Conservation (phyloP, 176 grass and related monocot species). For the maize (Zea mays) region DNA sequence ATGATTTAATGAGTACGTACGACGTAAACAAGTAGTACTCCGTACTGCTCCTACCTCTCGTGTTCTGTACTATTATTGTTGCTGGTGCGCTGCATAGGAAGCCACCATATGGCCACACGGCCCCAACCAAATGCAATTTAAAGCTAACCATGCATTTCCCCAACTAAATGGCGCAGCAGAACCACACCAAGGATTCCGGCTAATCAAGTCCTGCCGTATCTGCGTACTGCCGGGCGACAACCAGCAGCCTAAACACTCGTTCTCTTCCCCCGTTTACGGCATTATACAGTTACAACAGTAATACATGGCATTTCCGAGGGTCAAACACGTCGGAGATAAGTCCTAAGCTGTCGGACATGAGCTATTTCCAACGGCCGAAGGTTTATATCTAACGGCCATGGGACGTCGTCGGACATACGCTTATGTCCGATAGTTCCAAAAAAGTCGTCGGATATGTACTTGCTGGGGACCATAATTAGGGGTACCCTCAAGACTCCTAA, state of each 20-base stretch:
- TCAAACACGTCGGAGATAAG: too few species aligned
- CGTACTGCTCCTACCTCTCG: not conserved
- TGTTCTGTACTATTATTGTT: not conserved
- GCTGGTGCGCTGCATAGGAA: not conserved
- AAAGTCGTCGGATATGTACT: too few species aligned
- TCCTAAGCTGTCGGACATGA: too few species aligned
- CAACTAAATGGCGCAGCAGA: not conserved
- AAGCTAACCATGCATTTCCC: not conserved
- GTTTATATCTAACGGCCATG: too few species aligned
- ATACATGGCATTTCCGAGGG: too few species aligned
- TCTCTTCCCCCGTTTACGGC: not conserved
- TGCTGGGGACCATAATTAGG: too few species aligned
- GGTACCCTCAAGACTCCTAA: too few species aligned
- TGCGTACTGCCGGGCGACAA: not conserved
- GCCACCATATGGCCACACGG: not conserved
- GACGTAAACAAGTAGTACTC: not conserved
- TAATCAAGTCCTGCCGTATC: conserved; percentile 17
- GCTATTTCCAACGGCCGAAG: too few species aligned
- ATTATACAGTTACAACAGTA: too few species aligned
- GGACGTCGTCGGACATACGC: too few species aligned
- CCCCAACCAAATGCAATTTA: not conserved
- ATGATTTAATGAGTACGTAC: not conserved
- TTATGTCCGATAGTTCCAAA: too few species aligned
- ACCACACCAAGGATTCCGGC: conserved; percentile 27
- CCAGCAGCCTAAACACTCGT: not conserved